These are phyloP conservation scores for Cladochytrium replicatum DNA, from an alignment of 192 early-diverging fungal species.

Conservation along the genomic window DNA sequence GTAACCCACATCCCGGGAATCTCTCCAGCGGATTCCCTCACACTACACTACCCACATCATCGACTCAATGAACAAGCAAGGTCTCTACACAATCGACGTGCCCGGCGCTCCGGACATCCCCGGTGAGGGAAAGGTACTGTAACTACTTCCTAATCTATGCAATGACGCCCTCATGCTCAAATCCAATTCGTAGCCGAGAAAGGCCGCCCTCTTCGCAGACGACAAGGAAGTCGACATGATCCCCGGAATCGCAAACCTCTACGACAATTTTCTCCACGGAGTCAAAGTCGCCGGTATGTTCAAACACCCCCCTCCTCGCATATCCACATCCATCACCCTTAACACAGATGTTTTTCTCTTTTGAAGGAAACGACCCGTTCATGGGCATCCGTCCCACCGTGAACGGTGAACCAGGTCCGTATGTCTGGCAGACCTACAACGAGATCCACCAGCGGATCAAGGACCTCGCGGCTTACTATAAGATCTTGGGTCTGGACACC, in stretches of 20 bases:
- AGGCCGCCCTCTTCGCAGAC: too few species aligned
- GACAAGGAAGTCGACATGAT: too few species aligned
- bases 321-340: too few species aligned
- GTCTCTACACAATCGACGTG: slow-evolving; percentile 41
- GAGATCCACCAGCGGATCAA: slow-evolving; percentile 47
- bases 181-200: slow-evolving; percentile 3
- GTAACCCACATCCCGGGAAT: too few species aligned
- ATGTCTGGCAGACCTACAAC: slow-evolving; percentile 59
- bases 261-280: slow-evolving; percentile 70
- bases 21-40: too few species aligned
- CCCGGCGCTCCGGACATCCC: slow-evolving; percentile 30
- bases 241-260: slow-evolving; percentile 52
- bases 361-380: slow-evolving; percentile 34
- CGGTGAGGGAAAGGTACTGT: slow-evolving; percentile 48
- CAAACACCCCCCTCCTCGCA: too few species aligned
- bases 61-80: too few species aligned
- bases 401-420: slow-evolving; percentile 49
- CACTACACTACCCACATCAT: too few species aligned
- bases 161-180: too few species aligned
- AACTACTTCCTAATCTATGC: too few species aligned
- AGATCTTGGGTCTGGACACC: too few species aligned
- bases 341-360: too few species aligned
- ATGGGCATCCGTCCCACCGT: slow-evolving; percentile 59
- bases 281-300: slow-evolving; percentile 48
- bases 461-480: slow-evolving; percentile 50